These are phyloP conservation scores for Przewalskia tangutica DNA, from an alignment of 257 asterid species.

Conservation along the genomic window DNA sequence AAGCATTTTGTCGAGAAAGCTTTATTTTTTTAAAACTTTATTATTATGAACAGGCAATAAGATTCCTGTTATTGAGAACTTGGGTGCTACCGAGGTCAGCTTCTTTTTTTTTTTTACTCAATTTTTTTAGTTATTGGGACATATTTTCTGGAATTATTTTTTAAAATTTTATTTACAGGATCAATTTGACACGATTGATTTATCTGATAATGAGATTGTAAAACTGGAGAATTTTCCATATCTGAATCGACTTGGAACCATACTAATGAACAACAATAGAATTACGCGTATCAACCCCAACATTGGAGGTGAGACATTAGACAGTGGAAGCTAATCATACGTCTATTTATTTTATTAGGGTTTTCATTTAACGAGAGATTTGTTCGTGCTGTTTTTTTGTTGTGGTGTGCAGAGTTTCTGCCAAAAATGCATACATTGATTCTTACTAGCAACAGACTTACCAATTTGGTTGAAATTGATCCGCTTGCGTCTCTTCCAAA, in stretches of 20 bases:
- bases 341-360: background rate
- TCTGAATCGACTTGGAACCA: constrained; percentile 78
- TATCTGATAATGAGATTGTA: constrained; percentile 97
- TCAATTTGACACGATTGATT: constrained; percentile 92
- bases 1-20: background rate
- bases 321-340: background rate
- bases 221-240: constrained; percentile 86
- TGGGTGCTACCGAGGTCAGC: constrained; percentile 95
- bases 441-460: constrained; percentile 86
- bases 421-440: constrained; percentile 91
- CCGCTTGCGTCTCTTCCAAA: constrained; percentile 83
- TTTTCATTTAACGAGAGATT: background rate
- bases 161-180: constrained; percentile 35
- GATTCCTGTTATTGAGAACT: constrained; percentile 82
- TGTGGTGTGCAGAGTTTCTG: constrained; percentile 52
- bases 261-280: constrained; percentile 85
- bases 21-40: background rate
- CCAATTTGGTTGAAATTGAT: constrained; percentile 87
- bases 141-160: background rate
- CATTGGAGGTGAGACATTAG: constrained; percentile 57
- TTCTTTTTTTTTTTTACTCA: background rate
- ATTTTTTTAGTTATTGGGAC: background rate
- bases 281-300: constrained; percentile 92
- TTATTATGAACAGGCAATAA: constrained; percentile 54
- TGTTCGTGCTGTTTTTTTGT: background rate